These are phyloP conservation scores for Coemansia sp. DNA, from an alignment of 192 early-diverging fungal genomes.

Conservation along the genomic window DNA sequence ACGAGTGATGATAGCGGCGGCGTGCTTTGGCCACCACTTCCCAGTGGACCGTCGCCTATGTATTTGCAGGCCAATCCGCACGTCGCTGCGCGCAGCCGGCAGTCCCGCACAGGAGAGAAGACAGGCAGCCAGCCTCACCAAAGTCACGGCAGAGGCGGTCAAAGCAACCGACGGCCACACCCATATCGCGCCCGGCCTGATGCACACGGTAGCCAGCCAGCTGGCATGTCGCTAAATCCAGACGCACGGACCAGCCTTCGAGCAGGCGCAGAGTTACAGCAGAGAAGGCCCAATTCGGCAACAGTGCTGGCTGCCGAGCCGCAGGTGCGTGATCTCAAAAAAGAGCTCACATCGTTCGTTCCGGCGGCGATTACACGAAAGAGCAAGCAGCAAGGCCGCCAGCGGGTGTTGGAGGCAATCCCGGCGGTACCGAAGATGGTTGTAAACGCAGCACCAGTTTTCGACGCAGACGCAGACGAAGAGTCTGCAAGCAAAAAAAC, in stretches of 20 bases:
- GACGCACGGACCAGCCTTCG: too few species aligned
- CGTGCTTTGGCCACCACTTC: slow-evolving; percentile 37
- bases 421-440: slow-evolving; percentile 54
- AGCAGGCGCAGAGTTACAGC: too few species aligned
- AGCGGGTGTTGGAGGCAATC: slow-evolving; percentile 34
- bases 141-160: neutral
- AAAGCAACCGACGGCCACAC: slow-evolving; percentile 5
- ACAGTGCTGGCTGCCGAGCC: slow-evolving; percentile 71
- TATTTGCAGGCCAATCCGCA: slow-evolving; percentile 15
- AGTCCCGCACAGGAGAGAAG: too few species aligned
- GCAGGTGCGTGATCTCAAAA: slow-evolving; percentile 73
- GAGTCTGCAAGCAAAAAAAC: neutral
- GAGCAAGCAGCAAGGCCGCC: slow-evolving; percentile 34
- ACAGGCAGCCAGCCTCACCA: too few species aligned
- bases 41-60: slow-evolving; percentile 43
- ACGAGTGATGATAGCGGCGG: slow-evolving; percentile 13
- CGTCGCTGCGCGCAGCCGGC: neutral
- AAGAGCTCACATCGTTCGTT: slow-evolving; percentile 70
- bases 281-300: slow-evolving; percentile 4
- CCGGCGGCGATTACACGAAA: slow-evolving; percentile 61
- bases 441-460: slow-evolving; percentile 69
- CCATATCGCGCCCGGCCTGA: neutral
- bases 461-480: slow-evolving; percentile 42
- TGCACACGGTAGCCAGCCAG: neutral
- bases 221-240: too few species aligned